These are phyloP conservation scores for Coemansia sp. DNA, from an alignment of 192 early-diverging fungal genomes.

Conservation along the genomic window DNA sequence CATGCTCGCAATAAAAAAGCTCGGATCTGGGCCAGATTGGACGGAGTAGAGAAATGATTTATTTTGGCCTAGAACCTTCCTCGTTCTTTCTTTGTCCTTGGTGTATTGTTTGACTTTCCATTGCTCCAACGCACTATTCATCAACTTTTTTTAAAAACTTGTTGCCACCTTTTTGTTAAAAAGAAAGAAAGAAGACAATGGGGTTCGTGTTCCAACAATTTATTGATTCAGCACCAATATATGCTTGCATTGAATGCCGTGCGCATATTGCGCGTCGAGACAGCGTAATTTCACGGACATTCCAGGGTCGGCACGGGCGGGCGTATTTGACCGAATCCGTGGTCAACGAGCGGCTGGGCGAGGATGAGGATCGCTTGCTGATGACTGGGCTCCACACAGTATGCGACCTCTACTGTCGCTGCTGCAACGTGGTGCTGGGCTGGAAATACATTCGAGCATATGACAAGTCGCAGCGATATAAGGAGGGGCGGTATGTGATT, in stretches of 20 bases:
- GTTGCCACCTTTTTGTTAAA: no score
- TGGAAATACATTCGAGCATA: slow-evolving; percentile 46
- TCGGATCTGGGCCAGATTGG: neutral
- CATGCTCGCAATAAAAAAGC: neutral
- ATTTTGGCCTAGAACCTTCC: neutral
- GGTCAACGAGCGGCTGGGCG: slow-evolving; percentile 38
- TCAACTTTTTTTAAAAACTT: no score
- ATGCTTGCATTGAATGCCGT: slow-evolving; percentile 26
- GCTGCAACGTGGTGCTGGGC: slow-evolving; percentile 29
- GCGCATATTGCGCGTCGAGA: slow-evolving; percentile 37
- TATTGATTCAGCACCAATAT: slow-evolving; percentile 31
- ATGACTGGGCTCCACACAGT: slow-evolving; percentile 53
- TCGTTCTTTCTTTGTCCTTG: no score
- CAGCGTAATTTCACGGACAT: slow-evolving; percentile 40
- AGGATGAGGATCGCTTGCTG: slow-evolving; percentile 38
- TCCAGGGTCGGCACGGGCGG: slow-evolving; percentile 40
- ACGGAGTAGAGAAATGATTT: no score
- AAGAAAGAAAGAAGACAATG: slow-evolving; percentile 14
- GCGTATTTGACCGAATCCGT: slow-evolving; percentile 44
- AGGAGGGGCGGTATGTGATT: slow-evolving; percentile 47
- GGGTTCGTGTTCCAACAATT: slow-evolving; percentile 43
- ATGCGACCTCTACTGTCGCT: slow-evolving; percentile 37
- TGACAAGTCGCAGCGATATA: slow-evolving; percentile 42
- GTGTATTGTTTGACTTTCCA: no score
- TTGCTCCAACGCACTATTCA: no score